phyloP scores from a whole-genome alignment of 345 rosid species.

The Leavenworthia alabamica region DNA sequence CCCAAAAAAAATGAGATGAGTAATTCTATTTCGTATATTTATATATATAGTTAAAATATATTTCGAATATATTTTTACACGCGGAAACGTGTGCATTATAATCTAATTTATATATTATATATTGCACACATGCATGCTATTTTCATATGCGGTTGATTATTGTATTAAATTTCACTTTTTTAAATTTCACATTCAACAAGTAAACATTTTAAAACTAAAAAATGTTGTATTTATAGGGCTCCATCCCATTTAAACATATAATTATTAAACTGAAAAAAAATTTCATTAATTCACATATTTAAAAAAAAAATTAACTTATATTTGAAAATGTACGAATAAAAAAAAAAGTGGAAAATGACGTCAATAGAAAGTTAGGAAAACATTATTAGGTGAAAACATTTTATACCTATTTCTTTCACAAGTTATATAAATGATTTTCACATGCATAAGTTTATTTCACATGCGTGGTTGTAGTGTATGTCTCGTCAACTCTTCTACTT shows the following conservation, averaged over 20 bases:
- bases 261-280: too few relatives aligned
- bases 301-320: too few relatives aligned
- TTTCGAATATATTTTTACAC: too few relatives aligned
- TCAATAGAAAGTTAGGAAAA: background rate
- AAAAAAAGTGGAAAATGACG: background rate
- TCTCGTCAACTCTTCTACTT: slow-evolving; percentile 10
- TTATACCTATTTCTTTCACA: background rate
- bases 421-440: background rate
- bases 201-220: too few relatives aligned
- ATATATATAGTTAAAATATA: too few relatives aligned
- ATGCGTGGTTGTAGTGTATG: slow-evolving; percentile 14
- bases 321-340: background rate
- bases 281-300: too few relatives aligned
- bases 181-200: background rate
- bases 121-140: background rate
- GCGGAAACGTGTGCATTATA: too few relatives aligned
- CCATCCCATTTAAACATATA: too few relatives aligned
- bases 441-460: slow-evolving; percentile 8
- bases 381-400: background rate
- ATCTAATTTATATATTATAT: too few relatives aligned
- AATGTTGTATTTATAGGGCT: too few relatives aligned
- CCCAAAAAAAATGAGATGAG: too few relatives aligned
- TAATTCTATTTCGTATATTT: too few relatives aligned
- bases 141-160: background rate
- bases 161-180: background rate